These are phyloP conservation scores for Xylaria sp. DNA, from an alignment of 495 filamentous ascomycete genomes.

Conservation along the genomic window DNA sequence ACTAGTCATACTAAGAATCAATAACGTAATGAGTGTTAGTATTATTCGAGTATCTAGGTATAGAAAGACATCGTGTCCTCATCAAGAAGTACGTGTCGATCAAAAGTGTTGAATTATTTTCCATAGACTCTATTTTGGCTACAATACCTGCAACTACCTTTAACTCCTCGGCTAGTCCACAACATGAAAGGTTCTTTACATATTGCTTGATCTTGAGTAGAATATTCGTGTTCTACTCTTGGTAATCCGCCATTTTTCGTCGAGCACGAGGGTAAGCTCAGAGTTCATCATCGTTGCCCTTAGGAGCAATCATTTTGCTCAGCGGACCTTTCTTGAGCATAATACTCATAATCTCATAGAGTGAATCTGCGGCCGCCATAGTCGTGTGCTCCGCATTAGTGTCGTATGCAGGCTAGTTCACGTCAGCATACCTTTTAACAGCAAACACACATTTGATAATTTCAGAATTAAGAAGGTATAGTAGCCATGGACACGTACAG, in stretches of 20 bases:
- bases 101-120: neutral
- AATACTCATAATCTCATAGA: constrained; percentile 86
- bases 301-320: constrained; percentile 37
- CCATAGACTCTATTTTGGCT: neutral
- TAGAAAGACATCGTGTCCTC: neutral
- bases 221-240: neutral
- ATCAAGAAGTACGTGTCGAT: neutral
- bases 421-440: constrained; percentile 10
- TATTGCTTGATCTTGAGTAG: neutral
- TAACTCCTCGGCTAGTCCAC: neutral
- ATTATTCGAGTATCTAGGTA: neutral
- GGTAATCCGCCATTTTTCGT: neutral
- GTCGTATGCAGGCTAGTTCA: constrained; percentile 77
- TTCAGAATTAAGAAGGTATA: neutral
- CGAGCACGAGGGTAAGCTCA: constrained; percentile 10
- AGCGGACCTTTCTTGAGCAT: constrained; percentile 70
- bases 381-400: constrained; percentile 87
- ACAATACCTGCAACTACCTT: neutral
- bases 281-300: constrained; percentile 29
- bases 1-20: neutral
- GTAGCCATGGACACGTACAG: constrained; percentile 40
- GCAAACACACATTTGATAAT: neutral
- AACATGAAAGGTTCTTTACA: neutral
- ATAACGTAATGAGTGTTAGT: neutral
- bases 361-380: constrained; percentile 80